Conservation (phyloP, 495 filamentous ascomycete species). For the Lepraria neglecta region DNA sequence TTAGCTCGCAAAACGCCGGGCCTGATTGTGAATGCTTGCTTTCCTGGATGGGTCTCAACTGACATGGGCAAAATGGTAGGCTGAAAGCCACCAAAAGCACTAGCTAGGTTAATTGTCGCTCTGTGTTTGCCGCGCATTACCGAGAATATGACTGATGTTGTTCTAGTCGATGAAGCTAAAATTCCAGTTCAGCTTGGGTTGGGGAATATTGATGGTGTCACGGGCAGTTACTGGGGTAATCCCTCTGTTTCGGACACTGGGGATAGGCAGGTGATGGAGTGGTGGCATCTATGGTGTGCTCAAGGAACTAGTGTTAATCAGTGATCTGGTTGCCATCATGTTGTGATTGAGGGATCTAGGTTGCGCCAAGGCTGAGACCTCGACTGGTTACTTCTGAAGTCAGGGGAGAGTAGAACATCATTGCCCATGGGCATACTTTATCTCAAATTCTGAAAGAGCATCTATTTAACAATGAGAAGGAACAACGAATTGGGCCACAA, state of each 20-base stretch:
- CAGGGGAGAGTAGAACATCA: no score
- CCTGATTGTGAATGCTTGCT: slow-evolving; percentile 32
- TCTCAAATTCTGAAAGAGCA: no score
- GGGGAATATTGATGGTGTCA: slow-evolving; percentile 16
- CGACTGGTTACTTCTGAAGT: no score
- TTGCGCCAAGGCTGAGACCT: no score
- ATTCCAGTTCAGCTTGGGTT: slow-evolving; percentile 22
- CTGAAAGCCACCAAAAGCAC: slow-evolving; percentile 13
- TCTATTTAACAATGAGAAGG: no score
- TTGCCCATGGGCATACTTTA: no score
- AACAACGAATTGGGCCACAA: no score
- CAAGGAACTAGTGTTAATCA: no score
- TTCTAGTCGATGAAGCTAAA: slow-evolving; percentile 20
- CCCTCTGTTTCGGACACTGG: slow-evolving; percentile 12
- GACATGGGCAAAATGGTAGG: slow-evolving; percentile 18
- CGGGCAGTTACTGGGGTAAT: slow-evolving; percentile 23
- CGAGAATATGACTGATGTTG: neutral
- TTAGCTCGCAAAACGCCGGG: slow-evolving; percentile 29
- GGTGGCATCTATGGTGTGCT: slow-evolving; percentile 11
- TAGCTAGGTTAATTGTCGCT: neutral
- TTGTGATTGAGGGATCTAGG: no score
- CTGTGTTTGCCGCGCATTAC: no score
- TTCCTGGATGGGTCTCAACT: slow-evolving; percentile 35
- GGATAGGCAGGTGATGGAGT: slow-evolving; percentile 19
- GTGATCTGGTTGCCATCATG: no score